Evolutionary conservation across 441 rosid genomes (phyloP), one percentile per base, ranked within the genome.

Genomic region (Populus hybrid): DNA sequence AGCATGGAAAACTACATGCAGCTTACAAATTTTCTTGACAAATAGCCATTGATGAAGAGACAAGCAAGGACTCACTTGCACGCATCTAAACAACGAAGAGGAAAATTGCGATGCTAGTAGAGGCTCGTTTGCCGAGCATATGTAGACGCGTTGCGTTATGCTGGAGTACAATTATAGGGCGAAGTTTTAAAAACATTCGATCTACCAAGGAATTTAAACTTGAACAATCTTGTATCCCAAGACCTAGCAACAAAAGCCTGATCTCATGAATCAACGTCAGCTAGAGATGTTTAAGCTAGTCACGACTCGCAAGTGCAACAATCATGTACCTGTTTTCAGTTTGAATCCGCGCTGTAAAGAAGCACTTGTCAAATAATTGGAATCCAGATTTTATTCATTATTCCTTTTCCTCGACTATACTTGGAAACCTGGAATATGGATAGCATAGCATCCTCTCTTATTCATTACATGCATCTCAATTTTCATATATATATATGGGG

Each of bases 401-500:
- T 50, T 28, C 10, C 32, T 21, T 42, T 16, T 46, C 57, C n/a
- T 8, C 23, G 36, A 38, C 61, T 28, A 68, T 69, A 73, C 61
- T 28, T 20, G 9, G 50, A 67, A 69, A 73, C 66, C 70, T 63
- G 28, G 78, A 61, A 38, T 40, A 40, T 40, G 50, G 50, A 40
- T 40, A 21, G 18, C 67, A 26, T 54, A 24, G 2, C 32, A 24
- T 73, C 63, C 70, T 78, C 69, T 71, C 69, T 80, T 81, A 77
- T 81, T 81, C 72, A 50, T 77, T 71, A 81, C 70, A 80, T 63
- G 34, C 65, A 50, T 40, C 38, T 72, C 72, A 40, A 69, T 6
- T n/a, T 42, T 69, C 65, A 14, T 71, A 82, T 69, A 74, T 76
- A 72, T 65, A 54, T 68, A 0, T 6, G 34, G 6, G 1, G 36